A percentile compares a stretch with the other conserved stretches of the same genome.
Evolutionary conservation across 2,329 filamentous ascomycete genomes (phyloP).

Genomic region (Penicillium thymicola): DNA sequence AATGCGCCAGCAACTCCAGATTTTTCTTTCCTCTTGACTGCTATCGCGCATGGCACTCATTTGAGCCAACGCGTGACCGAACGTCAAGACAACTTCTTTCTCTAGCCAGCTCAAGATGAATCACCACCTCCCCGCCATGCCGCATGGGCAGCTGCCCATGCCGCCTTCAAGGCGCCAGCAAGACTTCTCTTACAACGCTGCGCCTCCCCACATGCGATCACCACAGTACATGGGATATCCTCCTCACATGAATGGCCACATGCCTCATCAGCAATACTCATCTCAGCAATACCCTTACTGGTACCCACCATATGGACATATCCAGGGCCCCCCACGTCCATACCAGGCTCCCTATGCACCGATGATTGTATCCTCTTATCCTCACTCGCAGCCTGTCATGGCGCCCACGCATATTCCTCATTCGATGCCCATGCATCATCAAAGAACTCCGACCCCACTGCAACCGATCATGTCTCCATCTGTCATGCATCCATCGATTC

Average conservation of each 20-base stretch:
- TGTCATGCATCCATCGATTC: slow-evolving; percentile 25
- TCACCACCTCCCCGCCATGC: slow-evolving; percentile 45
- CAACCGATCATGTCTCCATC: slow-evolving; percentile 38
- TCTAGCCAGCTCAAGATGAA: slow-evolving; percentile 43
- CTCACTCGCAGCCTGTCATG: slow-evolving; percentile 41
- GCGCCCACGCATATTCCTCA: slow-evolving; percentile 37
- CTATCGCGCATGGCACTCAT: slow-evolving; percentile 40
- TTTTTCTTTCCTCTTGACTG: slow-evolving; percentile 20
- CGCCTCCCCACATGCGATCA: slow-evolving; percentile 52
- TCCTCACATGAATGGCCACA: slow-evolving; percentile 58
- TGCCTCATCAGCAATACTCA: slow-evolving; percentile 44
- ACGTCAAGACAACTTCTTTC: slow-evolving; percentile 33
- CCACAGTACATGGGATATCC: slow-evolving; percentile 58
- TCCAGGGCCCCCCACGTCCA: slow-evolving; percentile 40
- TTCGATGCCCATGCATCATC: slow-evolving; percentile 36
- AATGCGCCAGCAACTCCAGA: slow-evolving; percentile 21
- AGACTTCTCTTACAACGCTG: slow-evolving; percentile 43
- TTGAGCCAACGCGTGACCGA: slow-evolving; percentile 39
- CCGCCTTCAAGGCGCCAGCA: slow-evolving; percentile 48
- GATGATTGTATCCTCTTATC: slow-evolving; percentile 45
- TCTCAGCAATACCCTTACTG: slow-evolving; percentile 47
- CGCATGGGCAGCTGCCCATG: slow-evolving; percentile 51
- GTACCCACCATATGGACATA: slow-evolving; percentile 44
- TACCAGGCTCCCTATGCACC: slow-evolving; percentile 41
- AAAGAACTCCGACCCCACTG: slow-evolving; percentile 37